Evolutionary conservation across 306 rosid species (phyloP).

Genomic region (Vigna mungo): DNA sequence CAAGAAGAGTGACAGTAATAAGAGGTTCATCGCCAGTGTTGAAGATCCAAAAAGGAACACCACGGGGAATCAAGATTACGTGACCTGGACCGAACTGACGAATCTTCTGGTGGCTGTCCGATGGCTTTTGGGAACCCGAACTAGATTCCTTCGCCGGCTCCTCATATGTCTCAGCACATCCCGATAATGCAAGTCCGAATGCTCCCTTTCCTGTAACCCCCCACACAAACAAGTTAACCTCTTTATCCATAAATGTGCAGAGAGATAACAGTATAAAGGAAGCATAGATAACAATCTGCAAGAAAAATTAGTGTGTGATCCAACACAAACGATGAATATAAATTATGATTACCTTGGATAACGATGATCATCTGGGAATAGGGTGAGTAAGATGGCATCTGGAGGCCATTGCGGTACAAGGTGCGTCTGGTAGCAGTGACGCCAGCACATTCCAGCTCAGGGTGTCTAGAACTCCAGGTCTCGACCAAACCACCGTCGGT

Average conservation of each 20-base stretch:
- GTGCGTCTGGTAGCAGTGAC: slow-evolving; percentile 42
- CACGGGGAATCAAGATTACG: slow-evolving; percentile 41
- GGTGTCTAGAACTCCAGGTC: slow-evolving; percentile 44
- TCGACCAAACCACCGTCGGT: slow-evolving; percentile 44
- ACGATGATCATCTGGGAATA: slow-evolving; percentile 30
- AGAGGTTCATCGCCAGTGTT: slow-evolving; percentile 26
- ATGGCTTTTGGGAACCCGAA: background rate
- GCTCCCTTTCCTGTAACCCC: slow-evolving; percentile 41
- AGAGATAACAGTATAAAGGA: no score
- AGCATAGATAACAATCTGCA: no score
- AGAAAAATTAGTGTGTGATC: no score
- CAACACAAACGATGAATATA: background rate
- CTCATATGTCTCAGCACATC: slow-evolving; percentile 39
- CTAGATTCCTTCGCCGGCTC: slow-evolving; percentile 2
- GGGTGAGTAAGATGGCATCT: slow-evolving; percentile 44
- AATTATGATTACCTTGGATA: slow-evolving; percentile 24
- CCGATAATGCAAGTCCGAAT: slow-evolving; percentile 22
- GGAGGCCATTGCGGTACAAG: slow-evolving; percentile 37
- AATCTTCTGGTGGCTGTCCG: slow-evolving; percentile 49
- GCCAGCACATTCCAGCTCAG: slow-evolving; percentile 43
- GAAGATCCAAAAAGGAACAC: slow-evolving; percentile 50
- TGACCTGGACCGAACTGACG: slow-evolving; percentile 33
- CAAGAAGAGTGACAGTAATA: slow-evolving; percentile 54
- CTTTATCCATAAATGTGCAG: background rate
- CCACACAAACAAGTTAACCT: background rate